phyloP scores from a whole-genome alignment of 768 basidiomycete genomes.

The Pleurotus tuber-regium region DNA sequence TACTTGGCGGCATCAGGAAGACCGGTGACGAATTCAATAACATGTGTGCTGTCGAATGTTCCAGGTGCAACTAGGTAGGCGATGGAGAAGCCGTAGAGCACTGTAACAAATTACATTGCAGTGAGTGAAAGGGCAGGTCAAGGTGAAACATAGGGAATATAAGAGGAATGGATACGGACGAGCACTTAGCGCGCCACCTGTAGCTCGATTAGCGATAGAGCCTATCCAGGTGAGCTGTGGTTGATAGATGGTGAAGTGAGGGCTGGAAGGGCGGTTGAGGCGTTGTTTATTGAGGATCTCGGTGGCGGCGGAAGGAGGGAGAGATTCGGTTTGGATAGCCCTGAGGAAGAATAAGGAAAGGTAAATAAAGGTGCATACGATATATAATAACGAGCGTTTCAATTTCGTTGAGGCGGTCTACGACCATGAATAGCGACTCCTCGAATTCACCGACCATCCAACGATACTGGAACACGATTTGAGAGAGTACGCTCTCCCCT shows the following conservation, averaged over 20 bases:
- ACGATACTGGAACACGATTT: too few species aligned
- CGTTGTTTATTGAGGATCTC: slow-evolving; percentile 87
- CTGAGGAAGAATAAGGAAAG: slow-evolving; percentile 26
- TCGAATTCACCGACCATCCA: too few species aligned
- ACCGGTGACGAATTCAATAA: slow-evolving; percentile 67
- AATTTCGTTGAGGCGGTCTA: background rate
- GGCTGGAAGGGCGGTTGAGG: slow-evolving; percentile 82
- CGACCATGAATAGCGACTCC: too few species aligned
- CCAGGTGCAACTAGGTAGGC: slow-evolving; percentile 82
- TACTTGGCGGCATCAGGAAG: slow-evolving; percentile 80
- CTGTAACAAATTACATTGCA: slow-evolving; percentile 35
- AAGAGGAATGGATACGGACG: slow-evolving; percentile 52
- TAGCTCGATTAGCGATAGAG: slow-evolving; percentile 86
- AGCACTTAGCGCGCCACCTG: slow-evolving; percentile 76
- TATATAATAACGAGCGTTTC: background rate
- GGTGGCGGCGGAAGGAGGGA: slow-evolving; percentile 54
- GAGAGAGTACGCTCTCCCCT: too few species aligned
- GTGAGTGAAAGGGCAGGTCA: background rate
- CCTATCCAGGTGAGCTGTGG: slow-evolving; percentile 88
- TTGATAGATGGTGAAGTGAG: slow-evolving; percentile 97
- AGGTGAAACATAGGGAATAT: background rate
- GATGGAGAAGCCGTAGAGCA: slow-evolving; percentile 85
- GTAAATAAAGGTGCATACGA: background rate
- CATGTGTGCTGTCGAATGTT: slow-evolving; percentile 74
- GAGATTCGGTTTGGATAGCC: slow-evolving; percentile 60